Base-by-base conservation (phyloP, 1,284 basidiomycete genomes). In the Cutaneotrichosporon sp. region DNA sequence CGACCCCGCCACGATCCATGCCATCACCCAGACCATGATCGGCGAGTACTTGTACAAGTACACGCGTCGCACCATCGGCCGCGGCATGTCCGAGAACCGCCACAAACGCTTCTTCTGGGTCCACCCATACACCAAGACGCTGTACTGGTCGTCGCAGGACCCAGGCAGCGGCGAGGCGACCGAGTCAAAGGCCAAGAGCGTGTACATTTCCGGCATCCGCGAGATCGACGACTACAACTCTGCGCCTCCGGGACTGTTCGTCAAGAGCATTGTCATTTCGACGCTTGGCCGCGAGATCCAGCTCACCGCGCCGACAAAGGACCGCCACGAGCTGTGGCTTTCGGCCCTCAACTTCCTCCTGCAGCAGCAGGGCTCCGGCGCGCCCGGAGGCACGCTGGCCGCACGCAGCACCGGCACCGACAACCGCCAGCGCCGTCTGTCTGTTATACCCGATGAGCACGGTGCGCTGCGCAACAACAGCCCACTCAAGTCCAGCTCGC, bases 21-120 rank as follows among this genome's bases (percentile, higher is more conserved):
- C 93, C 2, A 97, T 98, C 66, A 98, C 94, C 5, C 92, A 97
- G 79, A 97, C 93, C 20, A 99, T 99, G 94, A 97, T 98, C 62
- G 93, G 94, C 59, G 94, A 97, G 79, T 97, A 92, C 77, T 76
- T 98, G 76, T 90, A 88, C 83, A 98, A 98, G 80, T 97, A 98
- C 76, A 97, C 92, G 10, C 82, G 94, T 50, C 83, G 84, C 56
- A 77, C 88, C n/a, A 84, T 98, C 64, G 90, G 91, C 26, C 90
- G 89, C 69, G 91, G 90, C 8, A 82, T 91, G 68, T 89, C 90
- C 25, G 89, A 92, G 72, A 86, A 85, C 71, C 80, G 93, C 48
- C 96, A 99, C 76, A 86, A 84, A 71, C 82, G 96, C 33, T 99
- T 96, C 85, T 97, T 98, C 81, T 98, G 96, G 93, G 85, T 99